Evolutionary conservation across 257 asterid genomes (phyloP), one percentile per base, ranked within the genome.

Genomic region (Solanum arcanum): DNA sequence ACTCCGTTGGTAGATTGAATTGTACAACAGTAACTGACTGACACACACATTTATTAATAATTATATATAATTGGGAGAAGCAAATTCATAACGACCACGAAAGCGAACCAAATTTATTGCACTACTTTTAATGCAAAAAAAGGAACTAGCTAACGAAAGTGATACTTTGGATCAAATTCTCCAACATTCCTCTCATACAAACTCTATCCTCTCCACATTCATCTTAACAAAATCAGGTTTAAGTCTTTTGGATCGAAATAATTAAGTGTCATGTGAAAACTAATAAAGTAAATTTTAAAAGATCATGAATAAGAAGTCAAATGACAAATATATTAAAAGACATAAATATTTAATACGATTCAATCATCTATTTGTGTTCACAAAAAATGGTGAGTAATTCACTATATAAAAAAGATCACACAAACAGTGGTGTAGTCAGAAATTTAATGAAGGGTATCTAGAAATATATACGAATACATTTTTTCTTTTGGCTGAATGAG

Each of bases 81-180:
- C 41, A 77, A 77, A 44, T 44, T 77, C 62, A 47, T 77, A 77
- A 77, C 83, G 83, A 77, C 83, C 59, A 44, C 8, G 39, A 77
- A 77, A 77, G 39, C 9, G 62, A 44, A 75, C 15, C 33, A 64
- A 11, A 12, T n/a, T 64, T 27, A n/a, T 75, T 75, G 82, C 82
- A 75, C 20, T 5, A 16, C 20, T 75, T 74, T 75, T 25, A 23
- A 23, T 75, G 82, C 47, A 74, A 85, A 23, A 23, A 21, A 73
- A 37, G 31, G 81, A 73, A 73, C 47, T 73, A 59, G 68, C 68
- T 10, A 74, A 74, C 31, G 37, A 76, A 42, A 76, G 60, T n/a
- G 37, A 76, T 76, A 41, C 23, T 41, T 76, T 9, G 59, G 6
- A 75, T 39, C 33, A 37, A 23, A 74, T 74, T 74, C 52, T 74